phyloP scores from a whole-genome alignment of 306 rosid genomes.

The Bauhinia variegata region DNA sequence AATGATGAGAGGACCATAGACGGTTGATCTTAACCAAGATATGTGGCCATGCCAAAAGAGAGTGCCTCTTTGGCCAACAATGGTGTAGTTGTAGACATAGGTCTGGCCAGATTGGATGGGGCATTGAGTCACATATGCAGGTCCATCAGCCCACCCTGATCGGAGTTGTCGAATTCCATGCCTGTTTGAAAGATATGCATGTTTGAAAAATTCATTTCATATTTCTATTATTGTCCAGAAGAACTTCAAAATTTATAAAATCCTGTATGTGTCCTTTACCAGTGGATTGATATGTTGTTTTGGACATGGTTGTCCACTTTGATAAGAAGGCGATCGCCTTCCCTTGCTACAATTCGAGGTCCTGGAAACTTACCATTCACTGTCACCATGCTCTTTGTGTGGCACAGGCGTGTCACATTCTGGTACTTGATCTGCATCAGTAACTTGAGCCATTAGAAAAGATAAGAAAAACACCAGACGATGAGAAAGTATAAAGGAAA shows the following conservation, averaged over 20 bases:
- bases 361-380: slow-evolving; percentile 79
- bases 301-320: slow-evolving; percentile 63
- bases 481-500: no score
- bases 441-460: background rate
- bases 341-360: slow-evolving; percentile 72
- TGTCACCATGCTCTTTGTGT: slow-evolving; percentile 63
- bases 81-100: slow-evolving; percentile 74
- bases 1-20: slow-evolving; percentile 68
- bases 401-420: slow-evolving; percentile 68
- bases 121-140: slow-evolving; percentile 69
- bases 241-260: background rate
- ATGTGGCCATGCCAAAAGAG: slow-evolving; percentile 74
- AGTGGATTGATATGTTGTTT: slow-evolving; percentile 63
- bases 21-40: slow-evolving; percentile 68
- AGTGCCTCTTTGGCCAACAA: slow-evolving; percentile 76
- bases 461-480: no score
- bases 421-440: slow-evolving; percentile 31
- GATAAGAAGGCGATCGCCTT: slow-evolving; percentile 67
- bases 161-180: slow-evolving; percentile 65
- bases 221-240: no score
- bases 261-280: slow-evolving; percentile 45
- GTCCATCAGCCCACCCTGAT: slow-evolving; percentile 56
- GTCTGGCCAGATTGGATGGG: slow-evolving; percentile 68
- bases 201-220: background rate
- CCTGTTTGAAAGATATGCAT: slow-evolving; percentile 42